Percentiles rank a stretch among this genome's conserved stretches.
Conservation (phyloP, 2,329 filamentous ascomycete genomes). For the Rhynchosporium graminicola region DNA sequence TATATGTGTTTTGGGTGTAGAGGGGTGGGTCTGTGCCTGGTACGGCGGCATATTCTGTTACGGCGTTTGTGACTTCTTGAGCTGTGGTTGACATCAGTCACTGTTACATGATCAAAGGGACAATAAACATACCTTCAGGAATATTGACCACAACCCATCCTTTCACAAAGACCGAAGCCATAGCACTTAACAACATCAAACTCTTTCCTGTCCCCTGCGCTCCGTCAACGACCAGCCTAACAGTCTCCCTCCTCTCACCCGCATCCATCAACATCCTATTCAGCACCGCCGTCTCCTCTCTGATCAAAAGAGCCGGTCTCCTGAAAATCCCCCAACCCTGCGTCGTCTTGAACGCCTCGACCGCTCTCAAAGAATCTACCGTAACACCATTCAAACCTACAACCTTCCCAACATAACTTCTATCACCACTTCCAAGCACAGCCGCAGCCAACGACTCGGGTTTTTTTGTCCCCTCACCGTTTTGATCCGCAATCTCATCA, state of each 20-base stretch:
- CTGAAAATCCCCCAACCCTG: slow-evolving; percentile 89
- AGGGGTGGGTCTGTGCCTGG: slow-evolving; percentile 56
- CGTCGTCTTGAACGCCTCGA: slow-evolving; percentile 86
- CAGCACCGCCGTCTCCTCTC: slow-evolving; percentile 66
- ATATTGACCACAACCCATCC: slow-evolving; percentile 88
- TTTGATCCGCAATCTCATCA: slow-evolving; percentile 58
- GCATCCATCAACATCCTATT: slow-evolving; percentile 64
- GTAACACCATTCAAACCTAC: slow-evolving; percentile 67
- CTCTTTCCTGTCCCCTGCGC: slow-evolving; percentile 81
- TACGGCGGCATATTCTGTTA: slow-evolving; percentile 77
- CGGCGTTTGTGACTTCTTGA: slow-evolving; percentile 77
- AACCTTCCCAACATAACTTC: slow-evolving; percentile 59
- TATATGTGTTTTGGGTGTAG: slow-evolving; percentile 80
- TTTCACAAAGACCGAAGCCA: slow-evolving; percentile 78
- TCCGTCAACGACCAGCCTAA: slow-evolving; percentile 71
- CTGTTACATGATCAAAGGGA: not conserved
- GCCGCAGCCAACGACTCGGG: slow-evolving; percentile 8
- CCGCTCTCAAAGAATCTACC: slow-evolving; percentile 78
- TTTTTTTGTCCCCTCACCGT: slow-evolving; percentile 45
- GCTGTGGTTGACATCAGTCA: slow-evolving; percentile 49
- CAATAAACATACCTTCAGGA: slow-evolving; percentile 70
- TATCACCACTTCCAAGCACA: slow-evolving; percentile 1
- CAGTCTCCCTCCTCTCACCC: slow-evolving; percentile 53
- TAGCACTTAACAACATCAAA: slow-evolving; percentile 78
- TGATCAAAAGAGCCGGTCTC: slow-evolving; percentile 73